Evolutionary conservation across 2,329 filamentous ascomycete genomes (phyloP).

Genomic region (Pseudocercospora fijiensis): DNA sequence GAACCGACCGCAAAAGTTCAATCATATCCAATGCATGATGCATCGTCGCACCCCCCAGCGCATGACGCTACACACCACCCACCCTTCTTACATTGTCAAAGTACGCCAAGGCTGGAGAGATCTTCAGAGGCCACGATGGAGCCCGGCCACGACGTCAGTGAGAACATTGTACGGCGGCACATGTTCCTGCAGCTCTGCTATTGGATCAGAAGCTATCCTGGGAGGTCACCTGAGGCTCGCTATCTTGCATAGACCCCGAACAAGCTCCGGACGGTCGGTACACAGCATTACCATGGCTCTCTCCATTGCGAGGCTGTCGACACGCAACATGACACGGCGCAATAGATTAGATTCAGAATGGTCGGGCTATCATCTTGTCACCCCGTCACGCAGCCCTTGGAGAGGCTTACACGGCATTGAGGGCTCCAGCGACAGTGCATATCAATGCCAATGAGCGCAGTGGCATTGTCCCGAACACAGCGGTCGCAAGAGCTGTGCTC

Average conservation of each 20-base stretch:
- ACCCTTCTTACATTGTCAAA: background rate
- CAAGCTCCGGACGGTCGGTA: slow-evolving; percentile 7
- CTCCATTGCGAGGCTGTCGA: background rate
- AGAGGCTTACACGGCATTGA: background rate
- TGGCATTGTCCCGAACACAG: background rate
- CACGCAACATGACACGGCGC: background rate
- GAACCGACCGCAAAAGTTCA: no score
- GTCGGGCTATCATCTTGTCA: background rate
- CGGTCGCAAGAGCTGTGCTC: background rate
- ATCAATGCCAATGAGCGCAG: background rate
- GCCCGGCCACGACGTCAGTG: background rate
- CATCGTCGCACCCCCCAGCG: background rate
- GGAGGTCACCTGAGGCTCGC: slow-evolving; percentile 3
- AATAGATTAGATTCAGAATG: background rate
- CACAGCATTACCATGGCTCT: background rate
- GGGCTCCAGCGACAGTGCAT: background rate
- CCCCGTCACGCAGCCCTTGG: background rate
- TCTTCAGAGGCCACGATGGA: background rate
- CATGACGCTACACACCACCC: background rate
- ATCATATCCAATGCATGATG: no score
- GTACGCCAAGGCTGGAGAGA: background rate
- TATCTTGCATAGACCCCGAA: background rate
- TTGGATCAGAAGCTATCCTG: background rate
- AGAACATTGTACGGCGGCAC: background rate
- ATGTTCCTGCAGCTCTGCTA: background rate